phyloP scores from a whole-genome alignment of 164 flowering plant species.

The Magnolia kwangsiensis region DNA sequence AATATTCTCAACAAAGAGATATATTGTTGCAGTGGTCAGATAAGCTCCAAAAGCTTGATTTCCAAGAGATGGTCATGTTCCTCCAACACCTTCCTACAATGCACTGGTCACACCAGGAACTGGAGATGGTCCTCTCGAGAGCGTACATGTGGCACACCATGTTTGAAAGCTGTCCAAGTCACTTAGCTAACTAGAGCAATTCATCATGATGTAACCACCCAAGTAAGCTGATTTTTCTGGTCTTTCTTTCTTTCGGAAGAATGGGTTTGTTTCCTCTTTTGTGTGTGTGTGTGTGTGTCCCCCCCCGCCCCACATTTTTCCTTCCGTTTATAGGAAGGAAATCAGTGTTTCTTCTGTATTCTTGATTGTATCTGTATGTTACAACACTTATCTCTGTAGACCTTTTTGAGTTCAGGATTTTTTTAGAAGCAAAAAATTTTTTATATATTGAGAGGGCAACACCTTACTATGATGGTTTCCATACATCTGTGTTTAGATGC shows the following conservation, averaged over 20 bases:
- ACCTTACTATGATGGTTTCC: too few species aligned
- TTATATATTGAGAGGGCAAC: neutral
- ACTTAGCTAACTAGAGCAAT: constrained; percentile 47
- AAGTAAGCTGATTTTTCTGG: neutral
- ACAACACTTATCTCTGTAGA: constrained; percentile 1
- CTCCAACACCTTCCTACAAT: constrained; percentile 93
- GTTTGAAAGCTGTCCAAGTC: constrained; percentile 91
- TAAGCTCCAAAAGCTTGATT: constrained; percentile 83
- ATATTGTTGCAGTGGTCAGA: constrained; percentile 79
- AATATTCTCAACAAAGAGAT: neutral
- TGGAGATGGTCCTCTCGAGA: constrained; percentile 93
- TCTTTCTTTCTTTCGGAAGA: neutral
- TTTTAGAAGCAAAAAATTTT: neutral
- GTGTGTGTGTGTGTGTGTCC: too few species aligned
- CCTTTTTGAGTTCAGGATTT: constrained; percentile 3
- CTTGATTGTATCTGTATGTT: constrained; percentile 2
- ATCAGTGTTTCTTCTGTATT: neutral
- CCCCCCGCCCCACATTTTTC: neutral
- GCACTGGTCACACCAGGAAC: constrained; percentile 78
- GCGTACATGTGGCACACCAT: constrained; percentile 97
- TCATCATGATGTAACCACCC: neutral
- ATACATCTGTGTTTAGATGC: too few species aligned
- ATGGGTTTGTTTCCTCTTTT: neutral
- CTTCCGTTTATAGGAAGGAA: neutral
- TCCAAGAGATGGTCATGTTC: constrained; percentile 98